Evolutionary conservation across 2,329 filamentous ascomycete species (phyloP), one percentile per base, ranked within the genome.

Genomic region (Rhinocladiella mackenziei): DNA sequence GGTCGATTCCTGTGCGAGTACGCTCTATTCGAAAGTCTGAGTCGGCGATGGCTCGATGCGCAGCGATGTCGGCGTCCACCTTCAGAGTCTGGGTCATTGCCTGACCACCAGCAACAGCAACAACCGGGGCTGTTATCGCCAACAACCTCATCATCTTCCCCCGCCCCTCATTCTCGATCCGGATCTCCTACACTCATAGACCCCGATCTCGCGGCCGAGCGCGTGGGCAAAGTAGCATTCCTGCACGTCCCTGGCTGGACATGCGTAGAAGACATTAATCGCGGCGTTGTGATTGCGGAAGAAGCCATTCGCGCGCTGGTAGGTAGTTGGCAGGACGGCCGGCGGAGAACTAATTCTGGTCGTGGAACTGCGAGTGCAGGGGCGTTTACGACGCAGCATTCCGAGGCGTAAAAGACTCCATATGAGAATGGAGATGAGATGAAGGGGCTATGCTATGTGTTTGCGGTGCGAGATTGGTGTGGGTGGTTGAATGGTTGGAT

Each of bases 1-100:
- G 85, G 85, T 2, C 75, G 75, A 14, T 89, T 83, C 62, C 70
- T 89, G 11, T 89, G 85, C 64, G 85, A 89, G 60, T 89, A 86
- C 59, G 87, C 84, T 54, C 86, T 84, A 63, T 88, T 80, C 64
- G 43, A 74, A 74, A 57, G 55, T 38, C 32, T 57, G 43, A 51
- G 49, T 33, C 33, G 42, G 6, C 18, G 49, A 26, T 50, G 52
- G 46, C 3, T 50, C 28, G 52, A 55, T 11, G 46, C 39, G 15
- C 20, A 28, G 20, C 30, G 25, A 11, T 19, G 20, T 14, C 17
- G 15, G 22, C 19, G 23, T 15, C 25, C 13, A 7, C 9, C n/a
- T 20, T 17, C 20, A 22, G 11, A 17, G 2, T 4, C 22, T 11
- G 13, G 17, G 10, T 11, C 9, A 32, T 15, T 2, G 9, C 29